Evolutionary conservation across 169 alveolate species (phyloP).

Genomic region (Plasmodium inui): DNA sequence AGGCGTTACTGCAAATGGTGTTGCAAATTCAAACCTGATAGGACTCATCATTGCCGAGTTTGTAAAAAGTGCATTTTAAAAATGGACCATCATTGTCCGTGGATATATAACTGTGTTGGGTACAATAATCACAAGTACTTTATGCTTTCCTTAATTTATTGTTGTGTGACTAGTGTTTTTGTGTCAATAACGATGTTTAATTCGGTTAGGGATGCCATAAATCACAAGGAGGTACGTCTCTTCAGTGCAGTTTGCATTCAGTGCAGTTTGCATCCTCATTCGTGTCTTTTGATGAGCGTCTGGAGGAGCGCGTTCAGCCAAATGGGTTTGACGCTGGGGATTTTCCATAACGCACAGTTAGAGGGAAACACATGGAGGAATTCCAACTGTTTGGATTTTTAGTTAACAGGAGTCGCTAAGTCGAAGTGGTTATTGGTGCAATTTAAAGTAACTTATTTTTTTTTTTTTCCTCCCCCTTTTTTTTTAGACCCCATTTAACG

Average conservation of each 20-base stretch:
- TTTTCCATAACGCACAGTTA: neutral
- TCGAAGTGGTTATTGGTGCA: slow-evolving; percentile 1
- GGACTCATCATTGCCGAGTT: slow-evolving; percentile 88
- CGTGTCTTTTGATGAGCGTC: neutral
- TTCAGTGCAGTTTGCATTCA: neutral
- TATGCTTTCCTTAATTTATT: slow-evolving; percentile 83
- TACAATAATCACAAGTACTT: slow-evolving; percentile 91
- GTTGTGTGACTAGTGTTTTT: slow-evolving; percentile 81
- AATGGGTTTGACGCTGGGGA: neutral
- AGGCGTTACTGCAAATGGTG: slow-evolving; percentile 87
- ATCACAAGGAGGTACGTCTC: slow-evolving; percentile 30
- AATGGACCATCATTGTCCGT: slow-evolving; percentile 95
- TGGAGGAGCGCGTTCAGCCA: neutral
- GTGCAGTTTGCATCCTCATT: neutral
- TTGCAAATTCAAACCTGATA: slow-evolving; percentile 84
- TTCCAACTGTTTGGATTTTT: neutral
- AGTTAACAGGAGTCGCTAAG: neutral
- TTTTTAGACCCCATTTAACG: slow-evolving; percentile 83
- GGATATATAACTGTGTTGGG: slow-evolving; percentile 93
- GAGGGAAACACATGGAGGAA: neutral
- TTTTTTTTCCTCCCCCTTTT: neutral
- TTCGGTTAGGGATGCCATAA: slow-evolving; percentile 76
- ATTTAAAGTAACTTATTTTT: neutral
- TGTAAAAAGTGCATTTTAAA: slow-evolving; percentile 89
- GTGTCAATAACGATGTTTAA: slow-evolving; percentile 82